Conservation (phyloP, 129 eudicot genomes). For the Chrysanthemum lavandulifolium region DNA sequence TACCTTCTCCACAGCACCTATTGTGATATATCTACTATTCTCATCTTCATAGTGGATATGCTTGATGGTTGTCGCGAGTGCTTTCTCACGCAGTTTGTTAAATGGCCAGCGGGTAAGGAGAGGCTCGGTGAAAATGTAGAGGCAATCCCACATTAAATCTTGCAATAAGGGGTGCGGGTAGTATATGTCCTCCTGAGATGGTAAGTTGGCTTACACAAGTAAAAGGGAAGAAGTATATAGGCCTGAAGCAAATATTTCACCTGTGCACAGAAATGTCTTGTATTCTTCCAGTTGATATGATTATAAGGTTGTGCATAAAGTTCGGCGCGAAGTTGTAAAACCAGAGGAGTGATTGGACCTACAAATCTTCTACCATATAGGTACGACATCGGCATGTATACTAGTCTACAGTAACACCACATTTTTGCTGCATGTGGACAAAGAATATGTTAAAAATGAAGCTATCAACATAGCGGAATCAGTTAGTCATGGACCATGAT, state of each 20-base stretch:
- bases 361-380: constrained; percentile 64
- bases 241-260: constrained; percentile 23
- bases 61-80: constrained; percentile 50
- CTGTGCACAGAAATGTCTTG: constrained; percentile 57
- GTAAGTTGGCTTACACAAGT: not conserved
- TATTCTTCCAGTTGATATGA: constrained; percentile 45
- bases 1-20: constrained; percentile 73
- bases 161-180: constrained; percentile 71
- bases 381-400: constrained; percentile 71
- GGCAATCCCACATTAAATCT: constrained; percentile 69
- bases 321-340: constrained; percentile 55
- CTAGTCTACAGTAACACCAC: constrained; percentile 68
- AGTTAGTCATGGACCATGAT: too few relatives aligned
- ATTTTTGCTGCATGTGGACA: constrained; percentile 50
- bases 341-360: constrained; percentile 64
- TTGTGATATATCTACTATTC: constrained; percentile 59
- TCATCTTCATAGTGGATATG: constrained; percentile 84
- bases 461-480: not conserved
- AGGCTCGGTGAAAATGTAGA: constrained; percentile 55
- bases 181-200: constrained; percentile 64
- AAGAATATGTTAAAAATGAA: not conserved
- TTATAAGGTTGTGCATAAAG: constrained; percentile 48
- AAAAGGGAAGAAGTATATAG: not conserved
- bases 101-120: constrained; percentile 68
- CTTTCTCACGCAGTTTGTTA: constrained; percentile 56